phyloP scores from a whole-genome alignment of 2,329 filamentous ascomycete genomes.

The Chrysosphaeria jannelii region DNA sequence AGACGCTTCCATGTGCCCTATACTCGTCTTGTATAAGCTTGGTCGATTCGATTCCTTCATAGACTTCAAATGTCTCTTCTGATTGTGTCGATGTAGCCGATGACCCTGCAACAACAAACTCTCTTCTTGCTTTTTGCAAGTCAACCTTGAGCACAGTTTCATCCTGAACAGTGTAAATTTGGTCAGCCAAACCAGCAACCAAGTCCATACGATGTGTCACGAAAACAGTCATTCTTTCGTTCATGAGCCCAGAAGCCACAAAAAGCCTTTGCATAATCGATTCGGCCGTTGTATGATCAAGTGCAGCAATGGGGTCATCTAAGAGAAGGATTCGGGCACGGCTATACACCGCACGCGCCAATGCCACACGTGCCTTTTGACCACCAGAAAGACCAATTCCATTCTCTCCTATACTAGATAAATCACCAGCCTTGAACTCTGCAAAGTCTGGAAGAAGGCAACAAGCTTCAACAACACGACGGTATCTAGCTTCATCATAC shows the following conservation, averaged over 20 bases:
- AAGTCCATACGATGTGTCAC: slow-evolving; percentile 59
- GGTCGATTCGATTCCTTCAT: slow-evolving; percentile 9
- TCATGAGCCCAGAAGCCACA: slow-evolving; percentile 8
- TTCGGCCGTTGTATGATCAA: slow-evolving; percentile 30
- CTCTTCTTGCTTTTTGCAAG: too few species aligned
- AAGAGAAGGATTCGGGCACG: slow-evolving; percentile 23
- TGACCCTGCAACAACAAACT: slow-evolving; percentile 1
- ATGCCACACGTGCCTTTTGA: slow-evolving; percentile 28
- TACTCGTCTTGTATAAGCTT: slow-evolving; percentile 60
- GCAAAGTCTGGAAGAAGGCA: slow-evolving; percentile 23
- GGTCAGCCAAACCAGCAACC: slow-evolving; percentile 39
- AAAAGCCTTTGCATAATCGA: slow-evolving; percentile 30
- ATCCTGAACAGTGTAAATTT: slow-evolving; percentile 38
- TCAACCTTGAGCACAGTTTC: slow-evolving; percentile 17
- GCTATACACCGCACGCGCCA: slow-evolving; percentile 32
- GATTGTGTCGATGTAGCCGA: slow-evolving; percentile 10
- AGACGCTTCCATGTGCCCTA: slow-evolving; percentile 43
- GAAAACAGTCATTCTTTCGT: slow-evolving; percentile 40
- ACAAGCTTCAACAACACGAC: slow-evolving; percentile 28
- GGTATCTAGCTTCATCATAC: slow-evolving; percentile 23
- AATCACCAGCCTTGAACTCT: slow-evolving; percentile 24
- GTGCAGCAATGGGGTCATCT: slow-evolving; percentile 30
- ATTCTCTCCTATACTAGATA: slow-evolving; percentile 28
- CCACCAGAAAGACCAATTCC: slow-evolving; percentile 32
- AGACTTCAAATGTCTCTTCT: slow-evolving; percentile 15